These are phyloP conservation scores for Mycena floridula DNA, from an alignment of 768 basidiomycete species.

Conservation along the genomic window DNA sequence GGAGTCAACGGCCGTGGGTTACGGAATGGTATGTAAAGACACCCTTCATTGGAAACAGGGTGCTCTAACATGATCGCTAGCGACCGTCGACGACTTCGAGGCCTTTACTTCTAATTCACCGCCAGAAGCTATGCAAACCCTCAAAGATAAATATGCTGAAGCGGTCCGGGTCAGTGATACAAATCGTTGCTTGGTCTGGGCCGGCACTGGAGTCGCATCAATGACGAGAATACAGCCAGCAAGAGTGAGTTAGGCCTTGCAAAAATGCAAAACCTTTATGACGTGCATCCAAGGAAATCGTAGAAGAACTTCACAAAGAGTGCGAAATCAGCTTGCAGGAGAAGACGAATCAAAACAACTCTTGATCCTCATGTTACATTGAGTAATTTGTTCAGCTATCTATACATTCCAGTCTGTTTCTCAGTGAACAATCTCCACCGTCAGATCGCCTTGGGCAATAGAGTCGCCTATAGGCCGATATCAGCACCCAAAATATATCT, in stretches of 20 bases:
- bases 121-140: constrained; percentile 32
- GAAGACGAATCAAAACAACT: constrained; percentile 6
- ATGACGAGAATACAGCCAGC: constrained; percentile 39
- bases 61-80: constrained; percentile 15
- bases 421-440: constrained; percentile 80
- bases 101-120: constrained; percentile 36
- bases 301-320: constrained; percentile 45
- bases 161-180: constrained; percentile 39
- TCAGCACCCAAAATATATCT: constrained; percentile 3
- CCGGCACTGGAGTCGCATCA: constrained; percentile 58
- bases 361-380: not conserved
- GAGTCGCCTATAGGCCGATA: constrained; percentile 62
- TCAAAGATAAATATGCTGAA: constrained; percentile 42
- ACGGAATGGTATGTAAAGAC: constrained; percentile 37
- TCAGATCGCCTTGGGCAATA: constrained; percentile 89
- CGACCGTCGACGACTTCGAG: constrained; percentile 52
- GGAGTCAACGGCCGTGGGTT: constrained; percentile 61
- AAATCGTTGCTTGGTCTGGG: constrained; percentile 57
- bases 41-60: not conserved
- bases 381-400: not conserved
- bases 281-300: constrained; percentile 57
- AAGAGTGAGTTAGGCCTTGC: constrained; percentile 28
- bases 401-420: not conserved
- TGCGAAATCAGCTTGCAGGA: constrained; percentile 28
- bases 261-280: too few relatives aligned